Percentiles rank a stretch among this genome's conserved stretches.
Conservation (phyloP, 169 alveolate species). For the Neospora caninum region DNA sequence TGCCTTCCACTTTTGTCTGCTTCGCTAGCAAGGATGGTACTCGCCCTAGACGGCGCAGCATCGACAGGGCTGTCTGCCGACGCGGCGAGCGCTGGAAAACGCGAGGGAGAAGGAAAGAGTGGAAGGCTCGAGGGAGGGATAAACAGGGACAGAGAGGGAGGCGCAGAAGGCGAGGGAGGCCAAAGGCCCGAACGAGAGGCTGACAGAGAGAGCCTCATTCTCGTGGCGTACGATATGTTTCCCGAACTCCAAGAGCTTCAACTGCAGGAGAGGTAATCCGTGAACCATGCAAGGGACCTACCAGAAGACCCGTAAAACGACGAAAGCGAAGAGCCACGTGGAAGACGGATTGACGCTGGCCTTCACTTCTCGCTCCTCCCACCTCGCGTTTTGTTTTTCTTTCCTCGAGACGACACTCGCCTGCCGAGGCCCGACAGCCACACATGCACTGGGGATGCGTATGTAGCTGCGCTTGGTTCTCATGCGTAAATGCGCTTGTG, state of each 20-base stretch:
- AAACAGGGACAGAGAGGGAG: neutral
- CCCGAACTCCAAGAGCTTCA: constrained; percentile 10
- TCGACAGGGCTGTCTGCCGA: neutral
- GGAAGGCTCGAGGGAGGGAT: neutral
- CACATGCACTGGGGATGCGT: too few species aligned
- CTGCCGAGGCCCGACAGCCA: too few species aligned
- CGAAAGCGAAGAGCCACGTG: too few species aligned
- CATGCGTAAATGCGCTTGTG: too few species aligned
- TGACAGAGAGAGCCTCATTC: neutral
- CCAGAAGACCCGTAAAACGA: too few species aligned
- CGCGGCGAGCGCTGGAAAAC: too few species aligned
- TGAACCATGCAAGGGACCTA: neutral
- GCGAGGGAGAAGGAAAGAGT: neutral
- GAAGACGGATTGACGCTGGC: neutral
- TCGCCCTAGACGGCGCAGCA: too few species aligned
- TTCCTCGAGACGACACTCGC: too few species aligned
- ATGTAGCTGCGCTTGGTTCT: too few species aligned
- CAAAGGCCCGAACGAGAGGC: neutral
- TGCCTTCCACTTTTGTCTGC: too few species aligned
- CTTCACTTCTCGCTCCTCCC: neutral
- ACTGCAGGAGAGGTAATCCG: neutral
- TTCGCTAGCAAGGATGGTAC: too few species aligned
- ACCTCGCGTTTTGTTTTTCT: too few species aligned
- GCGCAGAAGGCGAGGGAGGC: neutral
- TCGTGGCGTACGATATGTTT: neutral